Evolutionary conservation across 2,329 filamentous ascomycete species (phyloP).

Genomic region (Diaporthe amygdali): DNA sequence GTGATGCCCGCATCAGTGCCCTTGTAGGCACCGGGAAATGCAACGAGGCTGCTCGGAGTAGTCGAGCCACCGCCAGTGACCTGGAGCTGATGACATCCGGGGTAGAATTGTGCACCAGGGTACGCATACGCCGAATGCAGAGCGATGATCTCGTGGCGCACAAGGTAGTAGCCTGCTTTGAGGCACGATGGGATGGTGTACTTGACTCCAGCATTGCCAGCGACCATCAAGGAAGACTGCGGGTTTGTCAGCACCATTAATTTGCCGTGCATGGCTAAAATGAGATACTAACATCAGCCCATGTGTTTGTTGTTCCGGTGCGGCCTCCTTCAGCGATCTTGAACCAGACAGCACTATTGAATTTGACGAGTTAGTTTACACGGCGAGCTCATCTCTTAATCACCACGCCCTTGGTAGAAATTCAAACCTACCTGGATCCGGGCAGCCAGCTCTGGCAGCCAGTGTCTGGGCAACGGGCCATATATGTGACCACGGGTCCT

Average conservation of each 20-base stretch:
- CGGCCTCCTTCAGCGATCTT: slow-evolving; percentile 57
- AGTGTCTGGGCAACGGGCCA: slow-evolving; percentile 60
- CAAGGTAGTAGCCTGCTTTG: slow-evolving; percentile 59
- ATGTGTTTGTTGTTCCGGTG: slow-evolving; percentile 53
- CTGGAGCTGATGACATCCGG: slow-evolving; percentile 62
- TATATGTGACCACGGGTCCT: slow-evolving; percentile 63
- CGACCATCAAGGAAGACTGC: slow-evolving; percentile 46
- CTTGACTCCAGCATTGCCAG: slow-evolving; percentile 45
- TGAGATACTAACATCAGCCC: slow-evolving; percentile 45
- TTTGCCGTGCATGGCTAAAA: not conserved
- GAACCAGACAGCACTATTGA: slow-evolving; percentile 55
- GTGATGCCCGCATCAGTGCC: slow-evolving; percentile 55
- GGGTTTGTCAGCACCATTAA: not conserved
- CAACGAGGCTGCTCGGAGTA: slow-evolving; percentile 46
- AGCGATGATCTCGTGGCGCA: slow-evolving; percentile 63
- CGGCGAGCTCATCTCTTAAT: not conserved
- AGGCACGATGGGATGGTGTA: slow-evolving; percentile 63
- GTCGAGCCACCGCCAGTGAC: slow-evolving; percentile 54
- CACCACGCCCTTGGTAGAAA: too few species aligned
- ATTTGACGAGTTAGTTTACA: slow-evolving; percentile 21
- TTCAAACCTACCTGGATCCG: slow-evolving; percentile 40
- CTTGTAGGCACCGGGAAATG: slow-evolving; percentile 60
- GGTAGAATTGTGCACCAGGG: slow-evolving; percentile 62
- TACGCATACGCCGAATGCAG: slow-evolving; percentile 54
- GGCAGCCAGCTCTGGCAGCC: slow-evolving; percentile 57